Conservation (phyloP, 2,329 filamentous ascomycete species). For the Trichoderma sp. region DNA sequence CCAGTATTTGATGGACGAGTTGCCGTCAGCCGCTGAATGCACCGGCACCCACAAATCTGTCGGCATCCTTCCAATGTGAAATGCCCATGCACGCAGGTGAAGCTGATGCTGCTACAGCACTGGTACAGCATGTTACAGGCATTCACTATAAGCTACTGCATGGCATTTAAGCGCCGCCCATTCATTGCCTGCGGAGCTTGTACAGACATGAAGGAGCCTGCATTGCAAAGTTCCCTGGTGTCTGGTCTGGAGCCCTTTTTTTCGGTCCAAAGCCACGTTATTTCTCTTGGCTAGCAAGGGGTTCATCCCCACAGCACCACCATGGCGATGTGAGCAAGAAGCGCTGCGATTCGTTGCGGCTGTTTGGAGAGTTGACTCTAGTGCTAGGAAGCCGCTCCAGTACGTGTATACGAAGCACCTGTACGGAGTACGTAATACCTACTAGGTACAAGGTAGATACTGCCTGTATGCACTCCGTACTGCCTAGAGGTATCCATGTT, state of each 20-base stretch:
- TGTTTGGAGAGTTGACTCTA: not conserved
- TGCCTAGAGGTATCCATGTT: not conserved
- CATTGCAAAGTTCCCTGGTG: not conserved
- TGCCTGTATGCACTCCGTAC: not conserved
- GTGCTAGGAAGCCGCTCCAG: not conserved
- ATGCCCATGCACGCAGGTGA: not conserved
- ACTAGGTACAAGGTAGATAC: too few species aligned
- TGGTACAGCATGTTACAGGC: too few species aligned
- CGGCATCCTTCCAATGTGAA: not conserved
- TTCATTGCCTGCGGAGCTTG: not conserved
- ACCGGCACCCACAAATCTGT: not conserved
- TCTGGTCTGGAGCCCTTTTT: not conserved
- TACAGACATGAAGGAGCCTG: not conserved
- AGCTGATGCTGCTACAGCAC: not conserved
- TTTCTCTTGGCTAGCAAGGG: conserved; percentile 12
- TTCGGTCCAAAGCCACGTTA: conserved; percentile 16
- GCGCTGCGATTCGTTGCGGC: not conserved
- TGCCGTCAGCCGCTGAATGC: too few species aligned
- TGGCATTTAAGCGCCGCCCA: conserved; percentile 5
- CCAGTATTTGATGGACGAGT: too few species aligned
- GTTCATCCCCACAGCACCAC: conserved; percentile 10
- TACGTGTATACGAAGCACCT: not conserved
- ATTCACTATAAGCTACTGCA: not conserved
- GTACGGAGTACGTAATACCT: too few species aligned
- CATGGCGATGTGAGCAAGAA: not conserved